Evolutionary conservation across 2,329 filamentous ascomycete species (phyloP).

Genomic region (Trichoderma sp.): DNA sequence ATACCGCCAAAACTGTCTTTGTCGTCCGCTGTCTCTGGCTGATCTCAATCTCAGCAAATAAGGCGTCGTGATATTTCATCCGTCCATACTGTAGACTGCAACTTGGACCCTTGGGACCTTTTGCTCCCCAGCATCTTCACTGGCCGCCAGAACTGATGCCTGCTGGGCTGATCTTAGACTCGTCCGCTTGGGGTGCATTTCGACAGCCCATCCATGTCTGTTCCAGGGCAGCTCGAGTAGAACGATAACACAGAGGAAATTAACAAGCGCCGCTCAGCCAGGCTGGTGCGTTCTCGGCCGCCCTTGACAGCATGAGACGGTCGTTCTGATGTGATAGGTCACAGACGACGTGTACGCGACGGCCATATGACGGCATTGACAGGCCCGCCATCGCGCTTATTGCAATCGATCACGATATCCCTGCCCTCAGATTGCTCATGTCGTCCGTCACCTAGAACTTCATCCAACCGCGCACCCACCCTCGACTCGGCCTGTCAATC

Average conservation of each 20-base stretch:
- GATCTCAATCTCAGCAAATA: neutral
- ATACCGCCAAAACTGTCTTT: neutral
- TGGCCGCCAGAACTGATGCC: neutral
- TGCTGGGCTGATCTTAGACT: neutral
- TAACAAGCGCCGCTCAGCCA: neutral
- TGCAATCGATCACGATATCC: constrained; percentile 12
- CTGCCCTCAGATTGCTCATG: neutral
- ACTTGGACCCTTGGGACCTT: neutral
- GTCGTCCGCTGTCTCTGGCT: constrained; percentile 1
- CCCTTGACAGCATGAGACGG: neutral
- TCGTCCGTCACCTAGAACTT: neutral
- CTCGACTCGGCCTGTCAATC: neutral
- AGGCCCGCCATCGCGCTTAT: neutral
- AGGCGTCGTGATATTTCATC: neutral
- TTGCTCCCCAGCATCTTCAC: neutral
- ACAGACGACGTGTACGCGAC: neutral
- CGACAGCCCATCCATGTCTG: constrained; percentile 1
- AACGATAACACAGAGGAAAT: constrained; percentile 14
- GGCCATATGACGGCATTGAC: neutral
- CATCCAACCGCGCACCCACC: neutral
- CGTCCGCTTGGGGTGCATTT: constrained; percentile 12
- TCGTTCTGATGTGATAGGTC: constrained; percentile 3
- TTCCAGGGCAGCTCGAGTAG: neutral
- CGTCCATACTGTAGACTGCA: neutral
- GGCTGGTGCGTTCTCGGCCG: neutral